Base-by-base conservation (phyloP, 2,329 filamentous ascomycete species). In the Cercospora sp. region DNA sequence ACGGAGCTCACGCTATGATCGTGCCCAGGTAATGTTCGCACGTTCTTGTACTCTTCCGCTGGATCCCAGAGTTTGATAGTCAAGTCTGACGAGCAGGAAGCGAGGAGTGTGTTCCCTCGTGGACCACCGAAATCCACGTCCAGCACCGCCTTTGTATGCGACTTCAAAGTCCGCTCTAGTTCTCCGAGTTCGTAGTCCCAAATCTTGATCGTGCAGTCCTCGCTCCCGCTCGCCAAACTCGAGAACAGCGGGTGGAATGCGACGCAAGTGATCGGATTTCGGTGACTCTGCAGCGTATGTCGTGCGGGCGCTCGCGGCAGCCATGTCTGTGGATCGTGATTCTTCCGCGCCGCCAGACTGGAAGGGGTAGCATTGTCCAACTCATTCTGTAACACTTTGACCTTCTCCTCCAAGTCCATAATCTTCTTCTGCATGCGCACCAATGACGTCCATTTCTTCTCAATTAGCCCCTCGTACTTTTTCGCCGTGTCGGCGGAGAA, bases 391-490 rank as follows among this genome's bases (percentile, higher is more conserved):
- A 97, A 83, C 28, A 85, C 83, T 23, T 86, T 81, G 75, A 89
- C 91, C 77, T 89, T 88, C 65, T 90, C 87, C 81, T 97, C 94
- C 18, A 97, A 87, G 72, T 98, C 94, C 89, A 97, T 93, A 77
- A 97, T 96, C 91, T 97, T 98, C 82, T 97, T 97, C 82, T 98
- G 94, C 79, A 98, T 81, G 69, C 94, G 87, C 75, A 97, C 93
- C 30, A 98, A 91, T 75, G 93, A 95, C 20, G 94, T 98, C 94
- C 94, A 98, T 84, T 98, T 98, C 87, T 97, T 97, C 85, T 98
- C 94, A 73, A 98, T 82, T 30, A 98, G 82, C 1, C 92, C 91
- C 81, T 97, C 93, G 82, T 97, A 98, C 82, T 97, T 97, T 84
- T 97, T 97, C 63, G 90, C 87, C 20, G 92, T 97, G 18, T 87